Base-by-base conservation (phyloP, 768 basidiomycete species). In the Collybia nuda region DNA sequence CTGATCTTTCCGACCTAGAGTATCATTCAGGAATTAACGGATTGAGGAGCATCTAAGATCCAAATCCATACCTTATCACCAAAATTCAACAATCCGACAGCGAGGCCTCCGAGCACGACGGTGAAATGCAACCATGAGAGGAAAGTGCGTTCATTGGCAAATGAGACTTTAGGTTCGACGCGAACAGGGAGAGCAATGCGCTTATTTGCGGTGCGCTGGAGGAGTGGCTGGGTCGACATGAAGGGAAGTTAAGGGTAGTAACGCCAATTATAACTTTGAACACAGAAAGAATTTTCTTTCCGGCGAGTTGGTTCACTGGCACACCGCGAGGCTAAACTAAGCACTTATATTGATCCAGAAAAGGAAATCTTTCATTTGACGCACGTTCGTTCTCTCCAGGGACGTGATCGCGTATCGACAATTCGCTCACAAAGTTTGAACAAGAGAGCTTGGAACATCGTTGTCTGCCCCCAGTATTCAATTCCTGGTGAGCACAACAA, bases 101-200 rank as follows among this genome's bases (percentile, higher is more conserved):
- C 90, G 40, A 99, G 80, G 50, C 97, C 97, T 23, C 96, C 95
- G 6, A 99, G 85, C 51, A 99, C 93, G 70, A 98, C 93, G 36
- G 95, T 94, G 67, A 97, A 98, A 69, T 97, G 94, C 43, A 98
- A 81, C 97, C 96, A 98, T 79, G 94, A 95, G 40, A 99, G 78
- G 72, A 98, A 98, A 0, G 97, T 94, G 49, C 91, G 84, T 68
- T 94, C 93, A 68, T 95, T 95, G 38, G 93, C 93, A 60, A 95
- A 96, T 41, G 92, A 92, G 53, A 96, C 93, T 61, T 96, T 96
- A 26, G 93, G 93, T 68, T 96, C 93, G 46, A 93, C 90, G 56
- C 93, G 84, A 58, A 99, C 84, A 35, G 97, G 96, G 40, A 99
- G 87, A 11, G 97, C 95, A 57, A 98, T 99, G 56, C 97, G 90